Base-by-base conservation (phyloP, 495 filamentous ascomycete genomes). In the Halenospora varia region DNA sequence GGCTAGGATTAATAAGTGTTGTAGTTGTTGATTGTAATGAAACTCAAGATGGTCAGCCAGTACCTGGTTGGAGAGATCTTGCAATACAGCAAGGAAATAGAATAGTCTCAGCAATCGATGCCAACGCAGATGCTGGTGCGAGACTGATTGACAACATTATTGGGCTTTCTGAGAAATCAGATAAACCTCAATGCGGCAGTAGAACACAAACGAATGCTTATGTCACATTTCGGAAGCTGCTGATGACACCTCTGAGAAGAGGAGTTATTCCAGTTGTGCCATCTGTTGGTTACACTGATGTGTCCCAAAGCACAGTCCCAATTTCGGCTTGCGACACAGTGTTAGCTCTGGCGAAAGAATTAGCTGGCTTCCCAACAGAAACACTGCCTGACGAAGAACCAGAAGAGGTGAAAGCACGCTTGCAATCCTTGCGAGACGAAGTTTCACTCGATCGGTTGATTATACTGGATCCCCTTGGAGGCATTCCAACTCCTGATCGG, bases 401-500 rank as follows among this genome's bases (percentile, higher is more conserved):
- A 2, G 60, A 68, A 25, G 39, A 69, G 2, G 77, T 73, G 1
- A 70, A 71, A 26, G 74, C 82, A 40, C 62, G 67, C 19, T 74
- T 82, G 29, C 66, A 68, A 26, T 57, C 66, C 17, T 65, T 81
- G 3, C 77, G 80, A 54, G 74, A 75, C 48, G 76, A 81, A 52
- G 82, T 89, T 2, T 78, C 83, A 6, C 72, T 97, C 1, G 94
- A 97, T 62, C 80, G 94, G 2, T 76, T 99, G 23, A 93, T 99
- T 62, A 76, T 97, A 22, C 76, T 99, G 15, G 95, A 99, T 71
- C 88, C 89, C 0, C 68, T 88, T 1, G 94, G 94, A 3, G 94
- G 95, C 8, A 92, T 94, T 50, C 95, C 94, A 1, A 79, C 87
- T 0, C 78, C 74, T 51, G 80, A 81, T 41, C 80, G 84, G 15